phyloP scores from a whole-genome alignment of 2,329 filamentous ascomycete genomes.

The Emmonsia crescens region DNA sequence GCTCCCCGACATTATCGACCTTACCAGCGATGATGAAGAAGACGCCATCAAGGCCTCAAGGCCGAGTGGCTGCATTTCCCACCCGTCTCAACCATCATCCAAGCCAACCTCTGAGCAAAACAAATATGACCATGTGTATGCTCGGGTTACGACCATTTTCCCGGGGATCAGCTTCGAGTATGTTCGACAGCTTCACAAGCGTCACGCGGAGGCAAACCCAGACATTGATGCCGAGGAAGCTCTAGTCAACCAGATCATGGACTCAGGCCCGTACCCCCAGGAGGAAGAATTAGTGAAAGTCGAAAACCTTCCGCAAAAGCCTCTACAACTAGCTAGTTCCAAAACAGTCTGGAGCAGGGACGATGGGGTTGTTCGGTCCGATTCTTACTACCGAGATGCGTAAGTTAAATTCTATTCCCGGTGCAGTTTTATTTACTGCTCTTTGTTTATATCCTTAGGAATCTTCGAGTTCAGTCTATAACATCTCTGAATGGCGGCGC shows the following conservation, averaged over 20 bases:
- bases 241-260: slow-evolving; percentile 35
- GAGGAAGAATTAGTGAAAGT: slow-evolving; percentile 25
- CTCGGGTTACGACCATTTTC: slow-evolving; percentile 33
- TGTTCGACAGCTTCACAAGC: slow-evolving; percentile 29
- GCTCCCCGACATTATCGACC: neutral
- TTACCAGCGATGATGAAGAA: neutral
- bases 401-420: slow-evolving; percentile 11
- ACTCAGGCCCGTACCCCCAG: slow-evolving; percentile 34
- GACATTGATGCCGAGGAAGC: slow-evolving; percentile 15
- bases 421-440: slow-evolving; percentile 6
- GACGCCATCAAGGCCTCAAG: neutral
- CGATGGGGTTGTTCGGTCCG: slow-evolving; percentile 18
- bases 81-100: neutral
- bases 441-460: neutral
- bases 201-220: slow-evolving; percentile 3
- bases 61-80: neutral
- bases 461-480: neutral
- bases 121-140: neutral
- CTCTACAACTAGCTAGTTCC: slow-evolving; percentile 22
- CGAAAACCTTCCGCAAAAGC: slow-evolving; percentile 20
- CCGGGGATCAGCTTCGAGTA: slow-evolving; percentile 38
- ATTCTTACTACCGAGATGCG: slow-evolving; percentile 15
- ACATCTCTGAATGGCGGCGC: neutral
- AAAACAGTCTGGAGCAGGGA: slow-evolving; percentile 16
- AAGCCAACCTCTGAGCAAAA: neutral